Conservation (phyloP, 331 rosid species). For the Spiraea crenata region DNA sequence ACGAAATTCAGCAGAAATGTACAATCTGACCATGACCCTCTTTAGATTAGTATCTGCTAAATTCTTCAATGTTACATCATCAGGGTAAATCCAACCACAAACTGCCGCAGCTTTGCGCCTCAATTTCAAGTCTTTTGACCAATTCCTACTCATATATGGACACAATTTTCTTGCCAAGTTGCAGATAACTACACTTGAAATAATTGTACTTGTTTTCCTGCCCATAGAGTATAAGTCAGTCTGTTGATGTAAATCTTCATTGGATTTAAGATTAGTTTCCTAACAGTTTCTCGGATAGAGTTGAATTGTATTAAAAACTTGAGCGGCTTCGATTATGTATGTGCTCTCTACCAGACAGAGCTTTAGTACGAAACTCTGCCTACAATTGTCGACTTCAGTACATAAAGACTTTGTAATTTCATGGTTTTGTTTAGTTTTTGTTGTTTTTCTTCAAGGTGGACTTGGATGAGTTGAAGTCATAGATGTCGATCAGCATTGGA, state of each 20-base stretch:
- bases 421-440: background rate
- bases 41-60: background rate
- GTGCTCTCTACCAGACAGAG: too few relatives aligned
- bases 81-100: conserved; percentile 16
- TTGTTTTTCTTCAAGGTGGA: background rate
- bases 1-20: too few relatives aligned
- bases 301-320: conserved; percentile 1
- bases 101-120: background rate
- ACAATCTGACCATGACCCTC: too few relatives aligned
- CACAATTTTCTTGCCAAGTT: background rate
- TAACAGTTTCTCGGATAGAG: conserved; percentile 16
- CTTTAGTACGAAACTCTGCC: background rate
- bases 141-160: background rate
- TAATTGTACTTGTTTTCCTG: conserved; percentile 2
- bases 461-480: background rate
- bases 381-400: background rate
- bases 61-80: conserved; percentile 5
- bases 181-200: conserved; percentile 8
- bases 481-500: too few relatives aligned
- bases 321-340: conserved; percentile 25
- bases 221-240: background rate
- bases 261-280: background rate
- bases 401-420: too few relatives aligned
- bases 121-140: background rate
- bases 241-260: background rate